Evolutionary conservation across 257 asterid genomes (phyloP).

Genomic region (Gardenia jasminoides): DNA sequence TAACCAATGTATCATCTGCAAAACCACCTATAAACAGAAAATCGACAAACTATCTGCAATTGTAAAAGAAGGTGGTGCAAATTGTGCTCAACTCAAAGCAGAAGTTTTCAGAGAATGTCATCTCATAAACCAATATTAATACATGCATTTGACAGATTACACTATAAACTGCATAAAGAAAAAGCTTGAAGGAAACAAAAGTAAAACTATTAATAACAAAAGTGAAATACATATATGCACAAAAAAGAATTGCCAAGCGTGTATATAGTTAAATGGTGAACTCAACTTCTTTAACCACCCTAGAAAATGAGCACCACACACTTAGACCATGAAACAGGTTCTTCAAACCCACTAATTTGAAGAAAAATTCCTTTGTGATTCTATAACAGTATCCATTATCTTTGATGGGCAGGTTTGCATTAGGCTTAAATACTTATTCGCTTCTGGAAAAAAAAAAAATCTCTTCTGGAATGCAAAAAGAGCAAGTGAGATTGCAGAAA

Average conservation of each 20-base stretch:
- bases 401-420: too few species aligned
- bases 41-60: neutral
- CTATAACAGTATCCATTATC: neutral
- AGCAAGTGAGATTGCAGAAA: neutral
- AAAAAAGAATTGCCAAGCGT: neutral
- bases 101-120: neutral
- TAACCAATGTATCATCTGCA: neutral
- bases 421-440: neutral
- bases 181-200: neutral
- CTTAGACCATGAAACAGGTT: neutral
- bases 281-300: neutral
- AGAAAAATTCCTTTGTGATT: neutral
- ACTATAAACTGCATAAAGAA: neutral
- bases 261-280: neutral
- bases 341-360: neutral
- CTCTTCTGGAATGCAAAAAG: neutral
- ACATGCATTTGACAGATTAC: neutral
- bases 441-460: neutral
- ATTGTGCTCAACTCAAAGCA: neutral
- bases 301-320: neutral
- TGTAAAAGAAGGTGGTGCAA: neutral
- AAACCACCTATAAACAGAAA: neutral
- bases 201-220: neutral
- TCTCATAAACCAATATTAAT: neutral
- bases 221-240: neutral